A percentile compares a stretch with the other conserved stretches of the same genome.
These are phyloP conservation scores for Pleurotus salmoneostramineus DNA, from an alignment of 768 basidiomycete genomes.

Conservation along the genomic window DNA sequence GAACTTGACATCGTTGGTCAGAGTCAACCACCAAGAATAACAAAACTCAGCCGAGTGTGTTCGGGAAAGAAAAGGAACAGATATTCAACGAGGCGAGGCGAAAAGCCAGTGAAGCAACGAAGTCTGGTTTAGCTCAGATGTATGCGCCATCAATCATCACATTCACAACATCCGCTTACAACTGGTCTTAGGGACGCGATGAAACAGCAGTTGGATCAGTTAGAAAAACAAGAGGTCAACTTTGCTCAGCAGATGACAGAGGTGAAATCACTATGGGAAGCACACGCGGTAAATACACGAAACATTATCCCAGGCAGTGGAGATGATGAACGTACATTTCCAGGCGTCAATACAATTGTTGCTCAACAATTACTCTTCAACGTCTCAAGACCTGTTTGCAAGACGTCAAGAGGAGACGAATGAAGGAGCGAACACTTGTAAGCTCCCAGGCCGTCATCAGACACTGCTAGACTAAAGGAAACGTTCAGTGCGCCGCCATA, in stretches of 20 bases:
- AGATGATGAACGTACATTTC: neutral
- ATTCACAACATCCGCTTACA: neutral
- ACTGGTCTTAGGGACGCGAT: neutral
- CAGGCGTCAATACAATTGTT: conserved; percentile 14
- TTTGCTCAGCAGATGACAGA: neutral
- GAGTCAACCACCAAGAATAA: neutral
- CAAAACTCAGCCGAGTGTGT: neutral
- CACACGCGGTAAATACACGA: neutral
- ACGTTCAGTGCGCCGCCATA: conserved; percentile 23
- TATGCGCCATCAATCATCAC: neutral
- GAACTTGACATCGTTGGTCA: neutral
- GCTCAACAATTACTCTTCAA: conserved; percentile 20
- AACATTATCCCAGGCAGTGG: neutral
- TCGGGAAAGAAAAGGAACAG: neutral
- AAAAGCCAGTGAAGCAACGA: neutral
- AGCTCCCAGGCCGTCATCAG: conserved; percentile 8
- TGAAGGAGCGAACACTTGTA: conserved; percentile 32
- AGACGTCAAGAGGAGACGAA: conserved; percentile 29
- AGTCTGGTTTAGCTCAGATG: neutral
- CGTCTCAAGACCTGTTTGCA: conserved; percentile 27
- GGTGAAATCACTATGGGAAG: neutral
- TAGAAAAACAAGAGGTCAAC: neutral
- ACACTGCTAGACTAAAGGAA: neutral
- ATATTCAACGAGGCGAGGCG: neutral
- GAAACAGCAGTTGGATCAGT: neutral